phyloP scores from a whole-genome alignment of 805 yeast species.

The Maudiozyma turicensis region DNA sequence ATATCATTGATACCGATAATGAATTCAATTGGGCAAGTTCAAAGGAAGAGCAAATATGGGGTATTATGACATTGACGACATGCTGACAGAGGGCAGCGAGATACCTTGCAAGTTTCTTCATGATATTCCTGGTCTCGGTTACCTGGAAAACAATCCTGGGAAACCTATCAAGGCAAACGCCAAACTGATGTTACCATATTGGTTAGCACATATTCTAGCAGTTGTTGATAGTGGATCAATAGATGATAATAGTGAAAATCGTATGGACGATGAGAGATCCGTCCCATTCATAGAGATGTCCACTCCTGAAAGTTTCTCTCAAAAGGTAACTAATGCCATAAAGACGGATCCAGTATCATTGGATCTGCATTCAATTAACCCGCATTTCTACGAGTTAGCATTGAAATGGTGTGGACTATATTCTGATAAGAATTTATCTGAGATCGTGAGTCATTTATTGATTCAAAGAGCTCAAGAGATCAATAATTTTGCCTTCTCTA shows the following conservation, averaged over 20 bases:
- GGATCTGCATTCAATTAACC: slow-evolving; percentile 56
- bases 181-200: slow-evolving; percentile 70
- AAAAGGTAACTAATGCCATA: slow-evolving; percentile 68
- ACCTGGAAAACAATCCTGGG: slow-evolving; percentile 69
- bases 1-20: not conserved
- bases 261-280: slow-evolving; percentile 18
- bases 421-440: slow-evolving; percentile 52
- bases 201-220: slow-evolving; percentile 81
- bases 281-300: slow-evolving; percentile 54
- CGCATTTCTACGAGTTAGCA: slow-evolving; percentile 61
- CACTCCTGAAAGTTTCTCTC: slow-evolving; percentile 60
- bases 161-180: slow-evolving; percentile 44
- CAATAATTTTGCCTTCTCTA: slow-evolving; percentile 49
- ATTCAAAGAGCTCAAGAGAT: slow-evolving; percentile 60
- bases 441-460: slow-evolving; percentile 42
- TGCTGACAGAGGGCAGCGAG: slow-evolving; percentile 59
- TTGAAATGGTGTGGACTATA: slow-evolving; percentile 72
- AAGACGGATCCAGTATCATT: slow-evolving; percentile 58
- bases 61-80: slow-evolving; percentile 72
- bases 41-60: not conserved
- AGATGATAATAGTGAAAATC: too few relatives aligned
- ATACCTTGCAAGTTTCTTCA: slow-evolving; percentile 73
- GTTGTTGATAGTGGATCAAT: slow-evolving; percentile 13
- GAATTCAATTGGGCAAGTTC: too few relatives aligned
- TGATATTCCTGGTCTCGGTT: slow-evolving; percentile 80